Base-by-base conservation (phyloP, 176 grass and related monocot genomes). In the Hordeum marinum region DNA sequence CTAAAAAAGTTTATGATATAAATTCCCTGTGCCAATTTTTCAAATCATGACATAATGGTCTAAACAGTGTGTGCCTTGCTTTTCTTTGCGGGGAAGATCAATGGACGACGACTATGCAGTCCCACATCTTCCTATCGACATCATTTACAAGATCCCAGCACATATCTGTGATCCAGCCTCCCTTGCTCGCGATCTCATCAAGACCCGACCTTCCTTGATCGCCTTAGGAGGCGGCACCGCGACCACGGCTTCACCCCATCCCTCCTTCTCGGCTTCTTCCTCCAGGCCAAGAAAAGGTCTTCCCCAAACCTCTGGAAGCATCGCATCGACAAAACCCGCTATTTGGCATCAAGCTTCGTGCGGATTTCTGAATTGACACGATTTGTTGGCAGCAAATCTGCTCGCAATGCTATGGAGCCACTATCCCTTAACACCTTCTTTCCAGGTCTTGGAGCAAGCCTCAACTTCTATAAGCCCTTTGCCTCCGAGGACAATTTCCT, bases 201-300 rank as follows among this genome's bases (percentile, higher is more conserved):
- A 76, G 85, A 76, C 18, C 4, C 79, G 5, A 8, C 1, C 24
- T 87, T 76, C 75, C 79, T 87, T 13, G 35, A 76, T 58, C 6
- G 25, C 61, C 79, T 87, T 37, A 82, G 14, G 70, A 13, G 1
- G 46, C 35, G 2, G 10, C 61, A 82, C 61, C 18, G 29, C 1
- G 9, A 76, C 85, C 85, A 87, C 9, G 70, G 20, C 59, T 87
- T 87, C 62, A 59, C 85, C 45, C 45, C 71, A 21, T 82, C 79
- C 46, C 85, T 87, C 46, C 71, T 81, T 37, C 70, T 82, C 11
- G 85, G 79, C 4, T 76, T 87, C 72, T 87, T 87, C 79, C 60
- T 69, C 48, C 85, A 82, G 26, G 37, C 60, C 26, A 68, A 17
- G 1, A 23, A 3, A 3, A 72, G 66, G 62, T 37, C 71, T 68